phyloP scores from a whole-genome alignment of 129 eudicot genomes.

The Erigeron canadensis region DNA sequence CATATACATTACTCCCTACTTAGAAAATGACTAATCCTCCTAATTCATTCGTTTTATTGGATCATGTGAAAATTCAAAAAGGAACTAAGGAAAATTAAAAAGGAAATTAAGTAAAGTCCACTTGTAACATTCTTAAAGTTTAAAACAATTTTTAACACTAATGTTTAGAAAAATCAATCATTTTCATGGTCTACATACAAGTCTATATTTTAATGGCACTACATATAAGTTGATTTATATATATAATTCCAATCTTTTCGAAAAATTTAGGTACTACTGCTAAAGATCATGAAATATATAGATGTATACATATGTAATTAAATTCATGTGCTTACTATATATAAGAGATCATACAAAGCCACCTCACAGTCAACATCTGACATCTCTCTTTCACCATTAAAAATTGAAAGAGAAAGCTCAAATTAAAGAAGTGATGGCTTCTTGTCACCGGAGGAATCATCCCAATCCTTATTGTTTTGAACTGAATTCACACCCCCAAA shows the following conservation, averaged over 20 bases:
- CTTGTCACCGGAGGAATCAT: conserved; percentile 51
- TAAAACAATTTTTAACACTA: no score
- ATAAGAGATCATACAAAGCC: conserved; percentile 29
- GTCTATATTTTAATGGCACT: no score
- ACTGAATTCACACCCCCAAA: conserved; percentile 25
- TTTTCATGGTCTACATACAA: no score
- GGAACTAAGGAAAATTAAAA: no score
- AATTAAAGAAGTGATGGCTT: conserved; percentile 53
- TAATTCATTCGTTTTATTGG: no score
- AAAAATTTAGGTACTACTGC: background rate
- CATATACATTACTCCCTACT: no score
- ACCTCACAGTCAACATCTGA: conserved; percentile 19
- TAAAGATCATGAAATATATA: conserved; percentile 28
- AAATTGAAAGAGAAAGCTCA: conserved; percentile 22
- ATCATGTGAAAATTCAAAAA: no score
- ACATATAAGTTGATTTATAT: no score
- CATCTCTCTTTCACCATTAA: conserved; percentile 28
- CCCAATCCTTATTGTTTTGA: conserved; percentile 52
- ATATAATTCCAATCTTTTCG: background rate
- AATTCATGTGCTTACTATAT: conserved; percentile 34
- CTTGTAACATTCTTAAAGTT: no score
- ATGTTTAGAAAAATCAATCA: no score
- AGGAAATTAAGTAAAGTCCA: no score
- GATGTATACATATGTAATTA: conserved; percentile 2
- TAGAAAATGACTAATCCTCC: no score